Conservation (phyloP, 495 filamentous ascomycete species). For the Melanomma pulvis-pyrius region DNA sequence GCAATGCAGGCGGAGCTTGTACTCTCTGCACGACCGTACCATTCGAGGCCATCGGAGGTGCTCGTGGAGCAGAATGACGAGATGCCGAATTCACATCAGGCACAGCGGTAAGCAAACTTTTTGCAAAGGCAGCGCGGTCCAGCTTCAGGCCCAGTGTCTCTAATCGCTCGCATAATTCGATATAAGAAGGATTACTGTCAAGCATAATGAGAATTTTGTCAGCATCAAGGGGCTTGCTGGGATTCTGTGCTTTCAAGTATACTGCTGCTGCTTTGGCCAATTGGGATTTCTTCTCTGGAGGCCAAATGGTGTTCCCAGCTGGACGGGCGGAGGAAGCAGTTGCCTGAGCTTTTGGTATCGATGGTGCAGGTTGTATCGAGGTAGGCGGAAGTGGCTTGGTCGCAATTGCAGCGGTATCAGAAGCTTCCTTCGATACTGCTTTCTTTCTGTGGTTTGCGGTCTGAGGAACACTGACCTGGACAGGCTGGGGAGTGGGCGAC, state of each 20-base stretch:
- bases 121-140: conserved; percentile 52
- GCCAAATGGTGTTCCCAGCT: conserved; percentile 43
- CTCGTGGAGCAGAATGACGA: conserved; percentile 2
- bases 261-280: conserved; percentile 40
- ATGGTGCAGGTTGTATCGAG: not conserved
- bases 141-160: conserved; percentile 51
- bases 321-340: conserved; percentile 2
- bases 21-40: not conserved
- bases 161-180: conserved; percentile 54
- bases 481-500: conserved; percentile 16
- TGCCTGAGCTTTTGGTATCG: conserved; percentile 6
- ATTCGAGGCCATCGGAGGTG: not conserved
- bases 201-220: conserved; percentile 48
- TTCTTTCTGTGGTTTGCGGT: conserved; percentile 12
- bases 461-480: conserved; percentile 3
- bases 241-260: conserved; percentile 43
- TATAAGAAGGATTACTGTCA: conserved; percentile 54
- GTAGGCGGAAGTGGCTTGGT: not conserved
- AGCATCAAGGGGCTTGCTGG: conserved; percentile 22
- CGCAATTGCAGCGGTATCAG: not conserved
- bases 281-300: conserved; percentile 42
- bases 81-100: conserved; percentile 46
- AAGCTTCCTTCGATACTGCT: not conserved
- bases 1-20: not conserved
- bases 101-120: conserved; percentile 49